A percentile compares a stretch with the other conserved stretches of the same genome.
Conservation (phyloP, 73 alveolate genomes). For the Tetrahymena malaccensis region DNA sequence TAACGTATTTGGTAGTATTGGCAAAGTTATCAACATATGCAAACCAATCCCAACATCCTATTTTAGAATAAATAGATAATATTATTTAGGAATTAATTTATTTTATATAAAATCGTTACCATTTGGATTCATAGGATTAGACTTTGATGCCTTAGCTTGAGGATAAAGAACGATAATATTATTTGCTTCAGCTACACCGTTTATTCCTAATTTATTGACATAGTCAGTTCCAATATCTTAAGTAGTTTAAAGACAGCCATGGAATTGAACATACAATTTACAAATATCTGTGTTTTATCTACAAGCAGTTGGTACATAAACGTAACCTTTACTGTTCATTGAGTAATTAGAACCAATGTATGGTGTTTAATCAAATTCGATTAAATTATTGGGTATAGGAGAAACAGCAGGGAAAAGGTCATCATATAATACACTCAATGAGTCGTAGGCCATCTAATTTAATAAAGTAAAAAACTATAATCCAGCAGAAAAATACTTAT, state of each 20-base stretch:
- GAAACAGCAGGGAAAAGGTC: background rate
- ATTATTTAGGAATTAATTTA: background rate
- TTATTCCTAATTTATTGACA: conserved; percentile 37
- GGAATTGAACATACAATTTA: conserved; percentile 40
- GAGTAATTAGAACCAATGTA: background rate
- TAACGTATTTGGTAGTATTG: conserved; percentile 3
- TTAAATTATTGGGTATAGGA: background rate
- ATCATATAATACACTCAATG: background rate
- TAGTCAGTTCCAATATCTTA: conserved; percentile 13
- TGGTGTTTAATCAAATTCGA: background rate
- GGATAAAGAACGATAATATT: conserved; percentile 48
- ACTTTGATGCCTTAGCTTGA: conserved; percentile 2
- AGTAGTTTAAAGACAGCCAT: conserved; percentile 45
- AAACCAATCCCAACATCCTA: conserved; percentile 65
- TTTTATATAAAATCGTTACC: background rate
- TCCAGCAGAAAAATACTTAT: background rate
- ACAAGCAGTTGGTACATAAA: conserved; percentile 49
- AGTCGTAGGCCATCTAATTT: background rate
- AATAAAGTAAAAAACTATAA: background rate
- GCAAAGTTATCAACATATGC: conserved; percentile 28
- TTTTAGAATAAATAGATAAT: background rate
- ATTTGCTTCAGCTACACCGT: conserved; percentile 51
- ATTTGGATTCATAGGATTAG: background rate
- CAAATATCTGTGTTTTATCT: background rate
- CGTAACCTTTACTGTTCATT: conserved; percentile 23